A percentile compares a stretch with the other conserved stretches of the same genome.
Conservation (phyloP, 768 basidiomycete genomes). For the Trametes cinnabarina region DNA sequence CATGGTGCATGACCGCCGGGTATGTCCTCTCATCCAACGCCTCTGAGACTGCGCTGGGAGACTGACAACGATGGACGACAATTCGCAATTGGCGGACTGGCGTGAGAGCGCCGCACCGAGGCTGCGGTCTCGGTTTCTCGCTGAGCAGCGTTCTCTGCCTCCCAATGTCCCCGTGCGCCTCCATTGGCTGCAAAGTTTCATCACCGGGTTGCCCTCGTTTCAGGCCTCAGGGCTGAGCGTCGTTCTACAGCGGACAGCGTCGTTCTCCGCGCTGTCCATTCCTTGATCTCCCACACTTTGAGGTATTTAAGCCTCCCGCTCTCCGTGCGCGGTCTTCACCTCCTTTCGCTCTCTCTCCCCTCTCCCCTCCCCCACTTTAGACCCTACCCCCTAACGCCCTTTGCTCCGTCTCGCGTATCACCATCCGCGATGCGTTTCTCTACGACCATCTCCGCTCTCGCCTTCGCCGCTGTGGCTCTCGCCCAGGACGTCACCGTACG, state of each 20-base stretch:
- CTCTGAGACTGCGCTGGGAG: background rate
- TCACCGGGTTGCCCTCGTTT: constrained; percentile 11
- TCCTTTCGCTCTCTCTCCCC: constrained; percentile 1
- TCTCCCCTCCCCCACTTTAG: background rate
- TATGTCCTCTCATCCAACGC: background rate
- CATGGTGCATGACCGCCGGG: background rate
- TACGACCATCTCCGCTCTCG: constrained; percentile 14
- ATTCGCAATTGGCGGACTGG: background rate
- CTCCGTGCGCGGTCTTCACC: background rate
- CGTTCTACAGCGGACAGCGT: background rate
- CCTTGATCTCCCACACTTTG: constrained; percentile 4
- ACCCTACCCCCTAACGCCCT: background rate
- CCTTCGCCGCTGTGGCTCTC: constrained; percentile 18
- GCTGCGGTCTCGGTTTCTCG: background rate
- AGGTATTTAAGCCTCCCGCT: constrained; percentile 1
- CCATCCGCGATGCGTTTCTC: constrained; percentile 19
- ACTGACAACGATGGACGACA: background rate
- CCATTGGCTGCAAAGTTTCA: constrained; percentile 4
- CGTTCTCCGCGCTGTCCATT: constrained; percentile 4
- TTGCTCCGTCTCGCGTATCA: background rate
- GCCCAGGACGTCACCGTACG: constrained; percentile 24
- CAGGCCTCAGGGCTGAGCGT: constrained; percentile 7
- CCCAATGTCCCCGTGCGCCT: background rate
- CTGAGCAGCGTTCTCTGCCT: background rate
- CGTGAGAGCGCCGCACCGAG: constrained; percentile 4